These are phyloP conservation scores for Cryptococcus floricola DNA, from an alignment of 1,284 basidiomycete species.

Conservation along the genomic window DNA sequence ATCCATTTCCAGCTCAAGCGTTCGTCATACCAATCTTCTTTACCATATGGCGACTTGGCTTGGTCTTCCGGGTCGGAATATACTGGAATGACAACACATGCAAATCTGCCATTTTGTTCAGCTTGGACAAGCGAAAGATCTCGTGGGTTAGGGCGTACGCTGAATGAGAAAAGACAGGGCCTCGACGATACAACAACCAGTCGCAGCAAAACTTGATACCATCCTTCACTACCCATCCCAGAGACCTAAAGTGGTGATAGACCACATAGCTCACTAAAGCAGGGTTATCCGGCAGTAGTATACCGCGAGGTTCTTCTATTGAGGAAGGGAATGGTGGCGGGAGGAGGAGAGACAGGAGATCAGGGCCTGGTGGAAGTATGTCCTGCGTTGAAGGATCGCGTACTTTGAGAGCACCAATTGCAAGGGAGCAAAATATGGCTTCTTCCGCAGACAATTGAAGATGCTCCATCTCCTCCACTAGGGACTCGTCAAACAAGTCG, in stretches of 20 bases:
- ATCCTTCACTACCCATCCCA: conserved; percentile 96
- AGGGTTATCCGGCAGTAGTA: conserved; percentile 67
- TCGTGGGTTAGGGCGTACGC: conserved; percentile 59
- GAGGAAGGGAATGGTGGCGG: conserved; percentile 13
- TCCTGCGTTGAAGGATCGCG: conserved; percentile 51
- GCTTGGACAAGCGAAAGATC: background rate
- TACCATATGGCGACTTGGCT: conserved; percentile 54
- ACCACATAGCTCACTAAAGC: conserved; percentile 86
- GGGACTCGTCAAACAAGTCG: conserved; percentile 52
- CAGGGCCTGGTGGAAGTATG: conserved; percentile 52
- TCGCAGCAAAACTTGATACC: conserved; percentile 98
- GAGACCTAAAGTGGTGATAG: conserved; percentile 92
- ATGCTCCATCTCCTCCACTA: conserved; percentile 74
- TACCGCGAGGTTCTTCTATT: background rate
- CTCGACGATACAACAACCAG: conserved; percentile 88
- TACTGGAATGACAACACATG: conserved; percentile 78
- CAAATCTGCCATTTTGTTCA: conserved; percentile 60
- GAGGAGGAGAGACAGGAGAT: conserved; percentile 48
- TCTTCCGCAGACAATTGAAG: conserved; percentile 88
- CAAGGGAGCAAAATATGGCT: conserved; percentile 85
- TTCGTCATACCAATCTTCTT: conserved; percentile 56
- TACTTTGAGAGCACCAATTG: conserved; percentile 77
- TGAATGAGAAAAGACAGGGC: conserved; percentile 92
- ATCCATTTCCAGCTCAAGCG: conserved; percentile 92
- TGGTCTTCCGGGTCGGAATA: conserved; percentile 79